Evolutionary conservation across 2,329 filamentous ascomycete species (phyloP).

Genomic region (Aureobasidium sp.): DNA sequence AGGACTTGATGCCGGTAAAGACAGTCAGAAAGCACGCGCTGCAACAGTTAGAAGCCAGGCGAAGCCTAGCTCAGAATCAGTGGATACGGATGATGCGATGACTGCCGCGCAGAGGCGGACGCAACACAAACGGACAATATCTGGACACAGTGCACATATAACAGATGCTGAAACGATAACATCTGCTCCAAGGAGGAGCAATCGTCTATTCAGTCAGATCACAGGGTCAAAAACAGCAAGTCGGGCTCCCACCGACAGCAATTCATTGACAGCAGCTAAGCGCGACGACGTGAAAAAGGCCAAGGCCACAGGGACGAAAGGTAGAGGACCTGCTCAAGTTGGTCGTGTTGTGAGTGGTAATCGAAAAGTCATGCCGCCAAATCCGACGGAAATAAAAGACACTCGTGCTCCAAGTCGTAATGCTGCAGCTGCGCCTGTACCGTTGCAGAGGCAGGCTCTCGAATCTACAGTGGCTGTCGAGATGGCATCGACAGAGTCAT

Average conservation of each 20-base stretch:
- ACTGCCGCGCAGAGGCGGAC: constrained; percentile 18
- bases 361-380: constrained; percentile 51
- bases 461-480: constrained; percentile 28
- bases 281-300: constrained; percentile 68
- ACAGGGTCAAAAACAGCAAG: constrained; percentile 47
- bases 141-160: constrained; percentile 58
- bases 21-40: constrained; percentile 33
- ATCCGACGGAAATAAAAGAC: constrained; percentile 56
- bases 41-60: constrained; percentile 34
- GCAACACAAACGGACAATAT: constrained; percentile 78
- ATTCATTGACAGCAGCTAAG: constrained; percentile 10
- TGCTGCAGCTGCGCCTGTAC: constrained; percentile 39
- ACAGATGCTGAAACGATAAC: constrained; percentile 30
- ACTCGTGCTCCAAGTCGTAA: constrained; percentile 52
- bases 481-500: constrained; percentile 67
- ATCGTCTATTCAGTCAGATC: constrained; percentile 53
- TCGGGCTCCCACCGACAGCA: constrained; percentile 32
- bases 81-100: constrained; percentile 28
- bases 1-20: constrained; percentile 24
- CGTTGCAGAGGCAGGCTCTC: constrained; percentile 22
- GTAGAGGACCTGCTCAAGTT: constrained; percentile 61
- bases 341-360: constrained; percentile 87
- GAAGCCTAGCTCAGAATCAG: constrained; percentile 35
- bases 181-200: constrained; percentile 40
- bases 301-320: constrained; percentile 66